These are phyloP conservation scores for Ensete glaucum DNA, from an alignment of 176 grass and related monocot genomes.

Conservation along the genomic window DNA sequence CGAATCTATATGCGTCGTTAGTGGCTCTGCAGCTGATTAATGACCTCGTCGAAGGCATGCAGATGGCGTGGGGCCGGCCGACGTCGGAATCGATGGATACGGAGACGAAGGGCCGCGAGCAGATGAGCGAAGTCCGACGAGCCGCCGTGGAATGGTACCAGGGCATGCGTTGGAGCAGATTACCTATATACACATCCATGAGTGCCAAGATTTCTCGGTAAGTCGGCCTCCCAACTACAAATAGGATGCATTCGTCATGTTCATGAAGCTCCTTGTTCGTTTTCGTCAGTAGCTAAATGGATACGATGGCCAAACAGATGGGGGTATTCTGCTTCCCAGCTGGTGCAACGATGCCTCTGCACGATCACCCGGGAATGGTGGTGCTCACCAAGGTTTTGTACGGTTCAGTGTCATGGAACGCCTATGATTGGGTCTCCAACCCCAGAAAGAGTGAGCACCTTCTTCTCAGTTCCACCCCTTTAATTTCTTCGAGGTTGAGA, in stretches of 20 bases:
- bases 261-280: too few relatives aligned
- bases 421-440: constrained; percentile 57
- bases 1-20: background rate
- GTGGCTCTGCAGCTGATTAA: background rate
- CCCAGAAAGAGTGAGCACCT: constrained; percentile 30
- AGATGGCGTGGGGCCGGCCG: constrained; percentile 51
- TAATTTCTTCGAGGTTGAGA: background rate
- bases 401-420: constrained; percentile 39
- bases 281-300: background rate
- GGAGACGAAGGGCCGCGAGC: constrained; percentile 13
- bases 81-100: constrained; percentile 67
- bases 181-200: constrained; percentile 69
- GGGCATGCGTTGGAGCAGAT: constrained; percentile 42
- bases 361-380: constrained; percentile 79
- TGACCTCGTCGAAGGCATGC: background rate
- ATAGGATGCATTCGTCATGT: background rate
- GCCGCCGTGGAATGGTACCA: constrained; percentile 22
- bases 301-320: constrained; percentile 26
- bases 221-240: background rate
- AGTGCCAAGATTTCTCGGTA: constrained; percentile 78
- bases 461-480: background rate
- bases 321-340: constrained; percentile 86
- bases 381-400: constrained; percentile 77
- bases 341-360: constrained; percentile 63
- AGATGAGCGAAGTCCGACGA: constrained; percentile 24